Base-by-base conservation (phyloP, 768 basidiomycete genomes). In the Boletus pseudopeckii region DNA sequence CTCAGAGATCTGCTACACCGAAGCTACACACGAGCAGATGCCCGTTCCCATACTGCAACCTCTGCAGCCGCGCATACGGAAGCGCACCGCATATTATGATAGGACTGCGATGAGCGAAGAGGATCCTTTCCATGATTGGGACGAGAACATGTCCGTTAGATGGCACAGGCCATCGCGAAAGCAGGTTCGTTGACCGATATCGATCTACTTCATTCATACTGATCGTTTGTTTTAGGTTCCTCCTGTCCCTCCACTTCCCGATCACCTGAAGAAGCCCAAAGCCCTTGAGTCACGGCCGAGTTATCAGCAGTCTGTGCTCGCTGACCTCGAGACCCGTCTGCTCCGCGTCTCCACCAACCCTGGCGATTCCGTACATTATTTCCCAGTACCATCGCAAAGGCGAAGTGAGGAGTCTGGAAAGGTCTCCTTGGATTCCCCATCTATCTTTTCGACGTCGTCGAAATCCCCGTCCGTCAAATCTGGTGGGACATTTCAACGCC, bases 1-100 rank as follows among this genome's bases (percentile, higher is more conserved):
- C 57, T 73, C 74, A 5, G 77, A 77, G 45, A 50, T 74, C 2
- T 78, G 77, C 55, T 78, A 75, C 52, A 58, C 70, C 13, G 68
- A 67, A 42, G 75, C 77, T 7, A 71, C 76, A n/a, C 64, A 71
- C 33, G 72, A 73, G 36, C 56, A 60, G 36, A 37, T 50, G 5
- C 58, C 64, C 10, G 71, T 70, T 0, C 70, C 70, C 5, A 15
- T 57, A 0, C 54, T 70, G 1, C 70, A 70, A 34, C 69, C 70
- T n/a, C 32, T 70, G 18, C 68, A 70, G 36, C 69, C 69, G 7
- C 69, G 60, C 32, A 65, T 70, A 63, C 70, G 70, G 47, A 70
- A 61, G 39, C 56, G 62, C 36, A 52, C 64, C 9, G 52, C 57
- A 3, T 50, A 58, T 13, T 70, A 70, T 47, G 68, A 70, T 44